These are phyloP conservation scores for Firmiana major DNA, from an alignment of 345 rosid species.

Conservation along the genomic window DNA sequence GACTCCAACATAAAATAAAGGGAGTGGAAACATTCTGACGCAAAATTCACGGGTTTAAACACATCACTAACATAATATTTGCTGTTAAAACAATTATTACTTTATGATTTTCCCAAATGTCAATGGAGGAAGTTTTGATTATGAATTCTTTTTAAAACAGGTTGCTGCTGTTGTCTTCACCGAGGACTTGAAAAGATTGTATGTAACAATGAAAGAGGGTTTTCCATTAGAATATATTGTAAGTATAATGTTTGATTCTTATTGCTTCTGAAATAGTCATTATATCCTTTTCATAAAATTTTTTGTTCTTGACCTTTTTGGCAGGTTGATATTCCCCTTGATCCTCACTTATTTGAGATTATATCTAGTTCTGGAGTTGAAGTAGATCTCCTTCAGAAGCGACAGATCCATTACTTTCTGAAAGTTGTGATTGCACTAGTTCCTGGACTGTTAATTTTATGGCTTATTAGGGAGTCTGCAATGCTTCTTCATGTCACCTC, in stretches of 20 bases:
- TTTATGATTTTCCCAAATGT: neutral
- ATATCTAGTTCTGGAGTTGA: constrained; percentile 86
- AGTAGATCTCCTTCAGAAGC: constrained; percentile 92
- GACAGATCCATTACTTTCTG: constrained; percentile 83
- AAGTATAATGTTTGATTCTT: constrained; percentile 34
- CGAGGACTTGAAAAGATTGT: constrained; percentile 83
- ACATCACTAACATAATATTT: neutral
- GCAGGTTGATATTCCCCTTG: constrained; percentile 91
- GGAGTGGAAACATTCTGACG: neutral
- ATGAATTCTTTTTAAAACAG: constrained; percentile 38
- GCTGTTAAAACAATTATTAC: too few species aligned
- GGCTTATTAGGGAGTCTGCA: constrained; percentile 73
- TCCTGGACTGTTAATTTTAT: constrained; percentile 77
- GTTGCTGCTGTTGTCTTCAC: constrained; percentile 94
- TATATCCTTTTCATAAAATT: constrained; percentile 16
- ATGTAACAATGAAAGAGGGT: constrained; percentile 94
- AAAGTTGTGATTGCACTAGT: constrained; percentile 75
- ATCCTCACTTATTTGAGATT: constrained; percentile 83
- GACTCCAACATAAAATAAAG: neutral
- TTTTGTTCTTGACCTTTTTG: constrained; percentile 20
- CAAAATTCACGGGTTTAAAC: neutral
- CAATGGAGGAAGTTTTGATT: constrained; percentile 8
- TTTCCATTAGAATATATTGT: constrained; percentile 90
- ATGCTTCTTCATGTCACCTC: constrained; percentile 79
- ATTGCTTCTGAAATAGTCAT: constrained; percentile 2